Conservation (phyloP, 1,284 basidiomycete genomes). For the Ceratobasidium sp. region DNA sequence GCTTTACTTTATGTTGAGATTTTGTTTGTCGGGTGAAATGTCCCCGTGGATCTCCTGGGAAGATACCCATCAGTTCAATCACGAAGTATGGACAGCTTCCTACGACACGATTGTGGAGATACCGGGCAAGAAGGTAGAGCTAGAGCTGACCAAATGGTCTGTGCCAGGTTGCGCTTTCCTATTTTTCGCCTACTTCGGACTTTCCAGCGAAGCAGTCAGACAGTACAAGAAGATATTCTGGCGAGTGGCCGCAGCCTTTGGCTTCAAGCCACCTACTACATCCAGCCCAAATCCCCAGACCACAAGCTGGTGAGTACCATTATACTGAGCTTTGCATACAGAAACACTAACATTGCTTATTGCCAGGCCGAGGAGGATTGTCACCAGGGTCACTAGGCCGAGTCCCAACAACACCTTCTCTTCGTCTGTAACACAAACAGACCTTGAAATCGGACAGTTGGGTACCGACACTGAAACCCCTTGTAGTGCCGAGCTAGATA, state of each 20-base stretch:
- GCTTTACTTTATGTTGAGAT: too few relatives aligned
- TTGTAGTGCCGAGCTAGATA: too few relatives aligned
- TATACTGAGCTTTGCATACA: not conserved
- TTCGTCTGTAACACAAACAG: not conserved
- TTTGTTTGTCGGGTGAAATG: too few relatives aligned
- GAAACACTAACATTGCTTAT: not conserved
- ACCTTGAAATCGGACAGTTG: too few relatives aligned
- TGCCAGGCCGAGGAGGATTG: not conserved
- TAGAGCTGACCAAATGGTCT: constrained; percentile 29
- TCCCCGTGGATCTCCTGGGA: constrained; percentile 66
- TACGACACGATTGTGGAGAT: not conserved
- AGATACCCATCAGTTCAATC: constrained; percentile 63
- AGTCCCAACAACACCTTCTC: not conserved
- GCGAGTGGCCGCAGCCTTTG: not conserved
- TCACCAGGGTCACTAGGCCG: not conserved
- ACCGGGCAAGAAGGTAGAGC: not conserved
- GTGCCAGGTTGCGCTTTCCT: constrained; percentile 27
- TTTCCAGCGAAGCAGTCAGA: constrained; percentile 25
- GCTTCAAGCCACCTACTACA: not conserved
- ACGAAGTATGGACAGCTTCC: constrained; percentile 53
- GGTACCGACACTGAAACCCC: too few relatives aligned
- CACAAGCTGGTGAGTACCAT: not conserved
- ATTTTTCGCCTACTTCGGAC: constrained; percentile 44
- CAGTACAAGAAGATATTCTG: constrained; percentile 26
- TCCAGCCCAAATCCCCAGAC: not conserved